Evolutionary conservation across 1,284 basidiomycete species (phyloP).

Genomic region (Exobasidium cylindrosporum): DNA sequence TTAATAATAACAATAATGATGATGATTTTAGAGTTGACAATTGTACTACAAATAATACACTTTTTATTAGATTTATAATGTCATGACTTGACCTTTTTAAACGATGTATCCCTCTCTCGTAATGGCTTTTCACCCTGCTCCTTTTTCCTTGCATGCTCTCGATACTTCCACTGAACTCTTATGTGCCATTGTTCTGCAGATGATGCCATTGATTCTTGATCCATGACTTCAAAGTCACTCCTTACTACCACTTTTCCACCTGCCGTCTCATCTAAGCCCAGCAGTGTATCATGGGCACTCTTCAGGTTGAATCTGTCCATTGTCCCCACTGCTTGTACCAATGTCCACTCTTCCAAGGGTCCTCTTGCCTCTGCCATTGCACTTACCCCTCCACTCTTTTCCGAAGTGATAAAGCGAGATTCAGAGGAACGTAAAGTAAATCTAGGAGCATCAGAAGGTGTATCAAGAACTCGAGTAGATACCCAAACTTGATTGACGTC

Average conservation of each 20-base stretch:
- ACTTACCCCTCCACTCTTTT: conserved; percentile 11
- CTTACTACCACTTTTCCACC: conserved; percentile 19
- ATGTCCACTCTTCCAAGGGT: conserved; percentile 17
- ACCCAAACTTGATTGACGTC: conserved; percentile 21
- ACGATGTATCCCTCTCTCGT: not conserved
- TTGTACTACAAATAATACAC: no score
- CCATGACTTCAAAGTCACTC: conserved; percentile 1
- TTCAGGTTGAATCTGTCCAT: not conserved
- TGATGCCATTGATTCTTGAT: not conserved
- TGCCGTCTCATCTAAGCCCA: conserved; percentile 15
- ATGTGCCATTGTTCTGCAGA: not conserved
- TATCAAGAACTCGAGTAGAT: conserved; percentile 14
- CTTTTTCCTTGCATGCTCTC: conserved; percentile 10
- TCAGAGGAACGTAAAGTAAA: conserved; percentile 16
- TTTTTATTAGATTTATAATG: no score
- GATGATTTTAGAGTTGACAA: no score
- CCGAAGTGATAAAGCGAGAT: conserved; percentile 13
- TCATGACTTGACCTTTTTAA: not conserved
- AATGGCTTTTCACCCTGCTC: not conserved
- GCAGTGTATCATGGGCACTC: conserved; percentile 6
- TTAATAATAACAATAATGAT: no score
- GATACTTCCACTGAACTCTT: conserved; percentile 18
- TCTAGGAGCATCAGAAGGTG: conserved; percentile 8
- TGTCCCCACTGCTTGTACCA: not conserved
- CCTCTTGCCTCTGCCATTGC: conserved; percentile 17